Evolutionary conservation across 805 yeast genomes (phyloP).

Genomic region (Saturnispora zaruensis): DNA sequence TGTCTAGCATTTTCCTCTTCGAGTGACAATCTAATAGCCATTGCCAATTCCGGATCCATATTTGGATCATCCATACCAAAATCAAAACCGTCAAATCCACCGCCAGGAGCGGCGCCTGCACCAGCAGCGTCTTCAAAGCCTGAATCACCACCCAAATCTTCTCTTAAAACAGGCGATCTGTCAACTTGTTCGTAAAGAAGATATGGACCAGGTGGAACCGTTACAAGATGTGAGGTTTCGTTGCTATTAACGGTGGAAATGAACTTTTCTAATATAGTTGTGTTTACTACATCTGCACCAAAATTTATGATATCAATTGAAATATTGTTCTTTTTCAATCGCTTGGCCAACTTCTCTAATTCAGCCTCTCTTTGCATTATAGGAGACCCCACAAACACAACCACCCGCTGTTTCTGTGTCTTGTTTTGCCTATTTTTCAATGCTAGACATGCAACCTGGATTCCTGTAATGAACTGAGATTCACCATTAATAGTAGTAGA

Average conservation of each 20-base stretch:
- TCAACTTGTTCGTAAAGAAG: slow-evolving; percentile 75
- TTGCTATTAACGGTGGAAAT: slow-evolving; percentile 64
- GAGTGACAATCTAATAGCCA: slow-evolving; percentile 87
- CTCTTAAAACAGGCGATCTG: slow-evolving; percentile 62
- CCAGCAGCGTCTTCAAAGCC: slow-evolving; percentile 34
- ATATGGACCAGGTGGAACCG: slow-evolving; percentile 83
- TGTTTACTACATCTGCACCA: slow-evolving; percentile 79
- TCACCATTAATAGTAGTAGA: slow-evolving; percentile 64
- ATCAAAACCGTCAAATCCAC: slow-evolving; percentile 35
- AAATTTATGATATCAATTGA: slow-evolving; percentile 86
- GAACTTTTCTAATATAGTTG: slow-evolving; percentile 72
- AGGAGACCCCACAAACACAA: slow-evolving; percentile 87
- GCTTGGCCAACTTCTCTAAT: slow-evolving; percentile 77
- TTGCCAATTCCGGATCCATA: slow-evolving; percentile 94
- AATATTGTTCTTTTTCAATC: slow-evolving; percentile 85
- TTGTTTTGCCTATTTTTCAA: slow-evolving; percentile 94
- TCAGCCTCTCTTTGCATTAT: slow-evolving; percentile 59
- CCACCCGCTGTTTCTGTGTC: slow-evolving; percentile 81
- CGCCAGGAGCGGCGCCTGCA: slow-evolving; percentile 35
- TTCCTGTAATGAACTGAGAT: slow-evolving; percentile 65
- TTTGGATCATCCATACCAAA: slow-evolving; percentile 75
- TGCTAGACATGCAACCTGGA: slow-evolving; percentile 90
- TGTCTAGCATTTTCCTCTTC: slow-evolving; percentile 94
- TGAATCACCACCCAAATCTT: slow-evolving; percentile 43
- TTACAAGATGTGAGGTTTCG: slow-evolving; percentile 72